These are phyloP conservation scores for Pigoraptor vietnamica DNA, from an alignment of 78 protist species.

Conservation along the genomic window DNA sequence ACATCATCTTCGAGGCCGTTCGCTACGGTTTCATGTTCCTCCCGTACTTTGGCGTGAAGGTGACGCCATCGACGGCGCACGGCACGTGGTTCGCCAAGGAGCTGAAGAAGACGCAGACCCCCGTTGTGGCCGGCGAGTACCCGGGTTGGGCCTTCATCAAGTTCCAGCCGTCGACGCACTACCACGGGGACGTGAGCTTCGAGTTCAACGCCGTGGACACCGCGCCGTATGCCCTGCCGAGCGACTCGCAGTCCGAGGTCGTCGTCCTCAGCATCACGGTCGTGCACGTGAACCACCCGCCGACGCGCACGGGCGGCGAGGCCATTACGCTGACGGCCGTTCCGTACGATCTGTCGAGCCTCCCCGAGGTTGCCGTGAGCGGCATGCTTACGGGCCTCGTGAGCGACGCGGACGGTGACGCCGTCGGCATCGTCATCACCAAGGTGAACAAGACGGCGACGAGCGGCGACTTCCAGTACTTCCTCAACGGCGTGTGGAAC, in stretches of 20 bases:
- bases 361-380: too few relatives aligned
- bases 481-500: background rate
- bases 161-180: background rate
- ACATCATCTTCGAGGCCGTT: background rate
- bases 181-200: too few relatives aligned
- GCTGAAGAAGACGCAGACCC: background rate
- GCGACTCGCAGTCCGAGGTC: background rate
- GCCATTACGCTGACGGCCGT: too few relatives aligned
- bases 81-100: background rate
- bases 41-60: background rate
- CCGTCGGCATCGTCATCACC: background rate
- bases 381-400: background rate
- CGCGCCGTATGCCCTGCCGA: background rate
- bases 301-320: background rate
- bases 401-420: background rate
- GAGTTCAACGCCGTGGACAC: background rate
- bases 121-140: background rate
- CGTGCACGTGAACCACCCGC: background rate
- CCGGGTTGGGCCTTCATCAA: background rate
- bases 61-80: background rate
- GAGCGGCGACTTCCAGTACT: background rate
- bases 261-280: background rate
- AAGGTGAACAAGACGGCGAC: background rate
- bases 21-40: background rate
- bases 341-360: too few relatives aligned